These are phyloP conservation scores for Russula vinacea DNA, from an alignment of 768 basidiomycete genomes.

Conservation along the genomic window DNA sequence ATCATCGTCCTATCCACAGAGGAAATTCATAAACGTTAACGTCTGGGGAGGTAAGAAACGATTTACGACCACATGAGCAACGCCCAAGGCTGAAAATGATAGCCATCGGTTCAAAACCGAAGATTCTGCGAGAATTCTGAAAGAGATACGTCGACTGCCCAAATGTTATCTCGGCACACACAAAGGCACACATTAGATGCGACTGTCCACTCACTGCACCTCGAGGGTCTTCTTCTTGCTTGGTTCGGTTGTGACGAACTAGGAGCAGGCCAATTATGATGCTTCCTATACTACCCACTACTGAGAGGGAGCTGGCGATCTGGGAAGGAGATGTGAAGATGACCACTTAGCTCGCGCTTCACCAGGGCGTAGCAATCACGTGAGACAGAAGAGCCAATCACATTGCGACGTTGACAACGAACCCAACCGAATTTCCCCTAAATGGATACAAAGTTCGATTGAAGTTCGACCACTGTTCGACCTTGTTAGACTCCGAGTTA, in stretches of 20 bases:
- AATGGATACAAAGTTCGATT: too few relatives aligned
- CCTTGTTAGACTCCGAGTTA: too few relatives aligned
- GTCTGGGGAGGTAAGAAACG: neutral
- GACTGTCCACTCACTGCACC: constrained; percentile 8
- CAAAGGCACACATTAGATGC: too few relatives aligned
- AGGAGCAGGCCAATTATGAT: constrained; percentile 8
- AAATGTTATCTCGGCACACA: neutral
- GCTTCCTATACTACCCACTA: constrained; percentile 11
- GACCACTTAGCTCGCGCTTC: neutral
- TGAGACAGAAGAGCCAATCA: neutral
- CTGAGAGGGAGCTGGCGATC: neutral
- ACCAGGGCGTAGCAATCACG: constrained; percentile 25
- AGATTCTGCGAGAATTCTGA: constrained; percentile 32
- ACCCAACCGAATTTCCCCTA: too few relatives aligned
- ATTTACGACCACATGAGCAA: constrained; percentile 61
- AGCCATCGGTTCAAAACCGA: constrained; percentile 51
- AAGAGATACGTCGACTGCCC: constrained; percentile 32
- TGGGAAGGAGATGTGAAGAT: neutral
- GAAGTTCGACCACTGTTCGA: too few relatives aligned
- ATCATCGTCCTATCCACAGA: neutral
- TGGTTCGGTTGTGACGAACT: constrained; percentile 36
- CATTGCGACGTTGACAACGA: neutral
- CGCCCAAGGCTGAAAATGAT: constrained; percentile 54
- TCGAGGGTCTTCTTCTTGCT: constrained; percentile 36
- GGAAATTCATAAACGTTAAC: neutral